phyloP scores from a whole-genome alignment of 208 protist species.

The Herpetomonas tarakana region DNA sequence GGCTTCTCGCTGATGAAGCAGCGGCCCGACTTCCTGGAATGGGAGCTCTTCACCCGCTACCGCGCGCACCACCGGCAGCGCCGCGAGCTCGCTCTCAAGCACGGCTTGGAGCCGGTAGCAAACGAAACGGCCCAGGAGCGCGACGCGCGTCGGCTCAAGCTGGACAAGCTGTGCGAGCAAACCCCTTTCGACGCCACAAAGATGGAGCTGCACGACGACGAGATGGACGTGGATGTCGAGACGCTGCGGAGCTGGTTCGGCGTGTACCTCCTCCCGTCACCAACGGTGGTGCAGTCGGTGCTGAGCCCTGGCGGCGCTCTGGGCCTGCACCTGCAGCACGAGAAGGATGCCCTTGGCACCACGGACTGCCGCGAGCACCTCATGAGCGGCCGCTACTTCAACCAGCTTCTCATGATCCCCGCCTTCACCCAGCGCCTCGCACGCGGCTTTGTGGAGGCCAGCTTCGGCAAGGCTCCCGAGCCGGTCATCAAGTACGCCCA shows the following conservation, averaged over 20 bases:
- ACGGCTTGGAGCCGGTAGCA: slow-evolving; percentile 80
- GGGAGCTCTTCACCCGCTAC: slow-evolving; percentile 89
- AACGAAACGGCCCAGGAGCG: slow-evolving; percentile 86
- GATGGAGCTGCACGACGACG: slow-evolving; percentile 51
- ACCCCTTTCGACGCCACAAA: slow-evolving; percentile 72
- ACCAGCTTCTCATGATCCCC: slow-evolving; percentile 62
- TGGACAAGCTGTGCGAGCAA: slow-evolving; percentile 82
- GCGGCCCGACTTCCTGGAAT: slow-evolving; percentile 82
- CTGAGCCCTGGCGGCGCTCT: slow-evolving; percentile 30
- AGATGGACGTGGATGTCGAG: slow-evolving; percentile 56
- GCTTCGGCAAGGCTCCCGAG: slow-evolving; percentile 65
- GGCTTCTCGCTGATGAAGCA: slow-evolving; percentile 87
- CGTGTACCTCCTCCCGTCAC: slow-evolving; percentile 81
- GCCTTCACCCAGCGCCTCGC: slow-evolving; percentile 61
- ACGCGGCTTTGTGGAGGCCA: slow-evolving; percentile 53
- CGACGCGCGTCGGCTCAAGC: slow-evolving; percentile 44
- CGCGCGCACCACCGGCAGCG: slow-evolving; percentile 87
- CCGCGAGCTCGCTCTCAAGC: slow-evolving; percentile 67
- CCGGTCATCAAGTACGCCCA: slow-evolving; percentile 65
- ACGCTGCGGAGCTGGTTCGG: slow-evolving; percentile 87
- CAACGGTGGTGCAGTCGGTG: slow-evolving; percentile 65
- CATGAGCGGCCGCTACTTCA: slow-evolving; percentile 81
- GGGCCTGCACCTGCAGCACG: slow-evolving; percentile 55
- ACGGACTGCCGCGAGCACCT: slow-evolving; percentile 82
- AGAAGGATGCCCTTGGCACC: slow-evolving; percentile 51